A percentile compares a stretch with the other conserved stretches of the same genome.
Conservation (phyloP, 1,284 basidiomycete genomes). For the Pseudozyma tsukubaensis region DNA sequence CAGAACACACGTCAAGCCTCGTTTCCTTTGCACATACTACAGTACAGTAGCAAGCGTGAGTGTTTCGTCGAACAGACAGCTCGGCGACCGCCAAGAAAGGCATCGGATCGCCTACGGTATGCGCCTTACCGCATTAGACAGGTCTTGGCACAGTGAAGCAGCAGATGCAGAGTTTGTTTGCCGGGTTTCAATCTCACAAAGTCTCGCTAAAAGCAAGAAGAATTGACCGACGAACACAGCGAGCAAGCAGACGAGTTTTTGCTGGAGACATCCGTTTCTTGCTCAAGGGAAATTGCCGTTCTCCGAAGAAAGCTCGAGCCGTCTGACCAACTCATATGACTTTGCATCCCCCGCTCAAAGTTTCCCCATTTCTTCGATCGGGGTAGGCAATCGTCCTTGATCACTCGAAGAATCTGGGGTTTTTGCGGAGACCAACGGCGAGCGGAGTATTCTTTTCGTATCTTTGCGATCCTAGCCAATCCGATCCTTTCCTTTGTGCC, state of each 20-base stretch:
- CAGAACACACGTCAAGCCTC: neutral
- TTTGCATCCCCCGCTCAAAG: neutral
- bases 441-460: too few species aligned
- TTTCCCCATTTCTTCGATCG: neutral
- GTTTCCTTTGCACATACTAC: too few species aligned
- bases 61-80: too few species aligned
- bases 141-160: slow-evolving; percentile 32
- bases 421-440: too few species aligned
- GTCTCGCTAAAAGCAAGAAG: neutral
- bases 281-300: too few species aligned
- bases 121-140: slow-evolving; percentile 16
- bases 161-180: too few species aligned
- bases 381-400: too few species aligned
- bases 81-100: slow-evolving; percentile 3
- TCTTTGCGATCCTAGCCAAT: too few species aligned
- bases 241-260: neutral
- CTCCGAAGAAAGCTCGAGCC: too few species aligned
- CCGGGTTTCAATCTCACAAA: slow-evolving; percentile 23
- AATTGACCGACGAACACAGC: slow-evolving; percentile 15
- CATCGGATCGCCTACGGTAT: slow-evolving; percentile 16
- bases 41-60: neutral
- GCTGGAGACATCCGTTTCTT: neutral
- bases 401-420: too few species aligned
- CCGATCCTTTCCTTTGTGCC: too few species aligned
- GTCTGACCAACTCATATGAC: neutral